A percentile compares a stretch with the other conserved stretches of the same genome.
Evolutionary conservation across 495 filamentous ascomycete species (phyloP).

Genomic region (Hyaloscypha finlandica): DNA sequence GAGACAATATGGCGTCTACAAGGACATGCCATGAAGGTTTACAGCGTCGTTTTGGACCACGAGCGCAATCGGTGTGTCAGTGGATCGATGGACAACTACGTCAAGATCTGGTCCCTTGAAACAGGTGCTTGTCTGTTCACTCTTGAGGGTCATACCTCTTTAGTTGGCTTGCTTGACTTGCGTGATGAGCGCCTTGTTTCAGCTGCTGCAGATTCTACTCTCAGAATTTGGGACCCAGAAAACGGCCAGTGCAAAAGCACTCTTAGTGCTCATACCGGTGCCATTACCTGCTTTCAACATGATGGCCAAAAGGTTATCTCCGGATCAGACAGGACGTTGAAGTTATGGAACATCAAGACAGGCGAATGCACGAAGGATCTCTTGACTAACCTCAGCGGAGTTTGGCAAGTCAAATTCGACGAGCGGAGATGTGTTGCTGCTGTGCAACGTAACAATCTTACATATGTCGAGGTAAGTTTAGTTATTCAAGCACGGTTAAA

Average conservation of each 20-base stretch:
- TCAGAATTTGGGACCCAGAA: constrained; percentile 97
- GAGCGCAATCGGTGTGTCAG: constrained; percentile 94
- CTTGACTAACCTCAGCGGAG: constrained; percentile 90
- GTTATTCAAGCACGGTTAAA: background rate
- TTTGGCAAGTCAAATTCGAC: constrained; percentile 99
- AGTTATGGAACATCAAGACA: constrained; percentile 97
- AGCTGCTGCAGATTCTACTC: constrained; percentile 91
- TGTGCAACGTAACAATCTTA: constrained; percentile 87
- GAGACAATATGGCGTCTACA: constrained; percentile 84
- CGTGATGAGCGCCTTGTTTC: constrained; percentile 87
- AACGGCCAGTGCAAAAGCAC: constrained; percentile 87
- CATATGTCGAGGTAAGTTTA: constrained; percentile 88
- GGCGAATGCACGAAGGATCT: constrained; percentile 94
- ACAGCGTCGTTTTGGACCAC: constrained; percentile 93
- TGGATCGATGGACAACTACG: constrained; percentile 96
- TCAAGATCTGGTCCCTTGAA: constrained; percentile 98
- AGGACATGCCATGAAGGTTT: constrained; percentile 92
- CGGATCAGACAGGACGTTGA: constrained; percentile 90
- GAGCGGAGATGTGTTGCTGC: constrained; percentile 94
- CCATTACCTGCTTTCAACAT: constrained; percentile 99
- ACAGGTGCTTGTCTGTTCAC: constrained; percentile 84
- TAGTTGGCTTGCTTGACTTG: constrained; percentile 90
- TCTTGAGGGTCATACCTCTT: constrained; percentile 89
- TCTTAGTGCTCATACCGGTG: constrained; percentile 89
- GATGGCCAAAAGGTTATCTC: constrained; percentile 97